phyloP scores from a whole-genome alignment of 257 asterid species.

The Salvia miltiorrhiza region DNA sequence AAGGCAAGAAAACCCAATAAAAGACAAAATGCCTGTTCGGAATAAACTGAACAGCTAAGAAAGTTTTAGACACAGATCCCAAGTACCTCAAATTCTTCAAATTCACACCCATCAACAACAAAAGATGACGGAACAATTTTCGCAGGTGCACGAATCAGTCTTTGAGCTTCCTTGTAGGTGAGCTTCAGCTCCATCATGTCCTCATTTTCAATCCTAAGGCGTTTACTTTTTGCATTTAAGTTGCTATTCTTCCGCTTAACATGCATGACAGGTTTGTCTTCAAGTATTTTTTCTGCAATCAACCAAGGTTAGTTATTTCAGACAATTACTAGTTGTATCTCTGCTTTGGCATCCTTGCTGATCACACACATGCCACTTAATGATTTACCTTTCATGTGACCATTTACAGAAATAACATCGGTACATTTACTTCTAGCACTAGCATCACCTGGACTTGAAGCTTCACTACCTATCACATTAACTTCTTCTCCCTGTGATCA shows the following conservation, averaged over 20 bases:
- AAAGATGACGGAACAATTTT: slow-evolving; percentile 48
- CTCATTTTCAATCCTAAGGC: slow-evolving; percentile 53
- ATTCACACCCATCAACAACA: slow-evolving; percentile 70
- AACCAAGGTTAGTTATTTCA: slow-evolving; percentile 33
- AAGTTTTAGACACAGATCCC: background rate
- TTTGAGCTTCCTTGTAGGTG: slow-evolving; percentile 85
- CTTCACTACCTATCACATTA: slow-evolving; percentile 28
- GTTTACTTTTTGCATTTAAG: slow-evolving; percentile 55
- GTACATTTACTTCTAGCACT: slow-evolving; percentile 35
- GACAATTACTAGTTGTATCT: slow-evolving; percentile 27
- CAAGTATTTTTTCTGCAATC: slow-evolving; percentile 40
- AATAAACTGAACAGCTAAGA: background rate
- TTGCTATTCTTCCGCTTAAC: slow-evolving; percentile 66
- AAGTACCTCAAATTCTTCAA: slow-evolving; percentile 94
- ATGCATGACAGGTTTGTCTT: slow-evolving; percentile 35
- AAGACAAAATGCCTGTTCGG: slow-evolving; percentile 1
- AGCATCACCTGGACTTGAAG: slow-evolving; percentile 38
- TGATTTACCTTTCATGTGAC: slow-evolving; percentile 36
- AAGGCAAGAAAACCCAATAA: background rate
- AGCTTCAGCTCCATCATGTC: slow-evolving; percentile 64
- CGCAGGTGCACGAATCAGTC: slow-evolving; percentile 69
- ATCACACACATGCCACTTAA: slow-evolving; percentile 23
- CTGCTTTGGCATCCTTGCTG: slow-evolving; percentile 33
- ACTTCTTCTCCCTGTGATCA: slow-evolving; percentile 65
- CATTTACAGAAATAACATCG: slow-evolving; percentile 32